Conservation (phyloP, 768 basidiomycete species). For the Hirschioporus abietinus region DNA sequence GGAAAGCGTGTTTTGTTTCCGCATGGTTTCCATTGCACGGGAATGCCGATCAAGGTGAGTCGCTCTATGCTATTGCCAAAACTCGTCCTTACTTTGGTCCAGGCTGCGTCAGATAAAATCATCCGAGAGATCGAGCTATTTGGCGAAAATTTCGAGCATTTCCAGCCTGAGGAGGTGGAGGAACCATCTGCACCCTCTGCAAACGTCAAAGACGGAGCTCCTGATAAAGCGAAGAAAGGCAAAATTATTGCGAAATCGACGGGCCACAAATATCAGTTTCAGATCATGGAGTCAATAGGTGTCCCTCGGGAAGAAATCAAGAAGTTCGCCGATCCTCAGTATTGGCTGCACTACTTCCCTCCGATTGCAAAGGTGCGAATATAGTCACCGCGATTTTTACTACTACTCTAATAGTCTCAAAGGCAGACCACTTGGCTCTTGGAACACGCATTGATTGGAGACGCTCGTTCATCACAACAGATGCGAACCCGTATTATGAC, state of each 20-base stretch:
- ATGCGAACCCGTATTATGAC: constrained; percentile 96
- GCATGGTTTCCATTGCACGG: constrained; percentile 96
- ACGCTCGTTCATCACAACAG: constrained; percentile 88
- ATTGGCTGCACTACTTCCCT: constrained; percentile 94
- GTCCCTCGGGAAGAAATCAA: constrained; percentile 89
- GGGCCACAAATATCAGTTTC: constrained; percentile 94
- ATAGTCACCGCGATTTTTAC: neutral
- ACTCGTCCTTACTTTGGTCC: constrained; percentile 4
- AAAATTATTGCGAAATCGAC: constrained; percentile 92
- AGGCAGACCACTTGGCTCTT: constrained; percentile 74
- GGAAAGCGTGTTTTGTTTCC: constrained; percentile 95
- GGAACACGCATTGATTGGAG: constrained; percentile 99
- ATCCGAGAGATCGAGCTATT: constrained; percentile 97
- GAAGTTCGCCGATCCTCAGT: constrained; percentile 89
- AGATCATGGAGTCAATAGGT: constrained; percentile 94
- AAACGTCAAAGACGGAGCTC: constrained; percentile 30
- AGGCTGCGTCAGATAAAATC: constrained; percentile 98
- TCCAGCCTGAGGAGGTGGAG: constrained; percentile 41
- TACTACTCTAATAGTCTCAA: neutral
- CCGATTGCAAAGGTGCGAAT: constrained; percentile 80
- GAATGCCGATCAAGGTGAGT: constrained; percentile 97
- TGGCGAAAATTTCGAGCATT: constrained; percentile 81
- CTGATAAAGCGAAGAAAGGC: constrained; percentile 89
- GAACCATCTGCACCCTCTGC: constrained; percentile 36
- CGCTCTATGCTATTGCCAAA: neutral